Base-by-base conservation (phyloP, 2,329 filamentous ascomycete species). In the Esteya vermicola region DNA sequence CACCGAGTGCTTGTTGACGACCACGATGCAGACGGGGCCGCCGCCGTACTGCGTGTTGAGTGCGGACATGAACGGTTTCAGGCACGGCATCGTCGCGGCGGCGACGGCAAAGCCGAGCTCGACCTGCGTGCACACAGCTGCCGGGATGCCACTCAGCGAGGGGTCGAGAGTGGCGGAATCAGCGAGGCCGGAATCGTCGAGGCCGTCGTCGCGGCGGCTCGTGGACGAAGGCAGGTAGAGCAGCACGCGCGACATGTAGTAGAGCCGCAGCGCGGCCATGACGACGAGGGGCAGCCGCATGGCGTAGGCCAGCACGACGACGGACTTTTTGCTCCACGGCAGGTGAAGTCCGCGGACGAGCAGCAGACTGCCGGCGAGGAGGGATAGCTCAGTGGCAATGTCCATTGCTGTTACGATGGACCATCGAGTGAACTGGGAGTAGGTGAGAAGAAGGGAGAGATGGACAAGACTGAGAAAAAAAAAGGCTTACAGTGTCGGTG, bases 41-140 rank as follows among this genome's bases (percentile, higher is more conserved):
- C 50, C 54, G 21, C 55, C 54, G 40, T 57, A 57, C 34, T 53
- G 47, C 9, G 54, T 56, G 38, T 50, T 52, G 41, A 56, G 47
- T 2, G 52, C 61, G 4, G 55, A 51, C 47, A 65, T 56, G 40
- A 67, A 67, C 3, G 63, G 60, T 32, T 61, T 59, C 16, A 67
- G 53, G 38, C 60, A 63, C 0, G 63, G 61, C 9, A 60, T 56
- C 0, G 58, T 62, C 14, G 59, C 57, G 16, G 61, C 55, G 5
- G 65, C 52, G 10, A 67, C 54, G 31, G 56, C 57, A 39, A 62
- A 60, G 39, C 54, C 53, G 9, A 65, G 46, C 43, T 66, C 57
- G 32, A 61, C 51, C 43, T 66, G 62, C 0, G 57, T 58, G 34
- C 56, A 54, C 1, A 63, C 52, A 2, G 49, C 52, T 3, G 55